Percentiles rank a stretch among this genome's conserved stretches.
Evolutionary conservation across 345 rosid species (phyloP).

Genomic region (Rubroshorea leprosula): DNA sequence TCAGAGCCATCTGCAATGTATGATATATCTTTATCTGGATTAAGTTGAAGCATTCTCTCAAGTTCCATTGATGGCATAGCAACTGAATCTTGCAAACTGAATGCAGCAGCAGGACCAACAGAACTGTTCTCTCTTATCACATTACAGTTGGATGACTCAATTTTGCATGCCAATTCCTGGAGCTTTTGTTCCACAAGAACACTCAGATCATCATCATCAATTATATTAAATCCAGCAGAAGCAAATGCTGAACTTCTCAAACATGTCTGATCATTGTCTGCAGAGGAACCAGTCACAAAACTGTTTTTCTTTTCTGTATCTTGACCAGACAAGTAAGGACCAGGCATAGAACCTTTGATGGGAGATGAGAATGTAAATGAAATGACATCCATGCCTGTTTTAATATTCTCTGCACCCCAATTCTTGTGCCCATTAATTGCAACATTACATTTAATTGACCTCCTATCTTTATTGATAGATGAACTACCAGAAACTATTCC

Average conservation of each 20-base stretch:
- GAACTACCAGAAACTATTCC: conserved; percentile 28
- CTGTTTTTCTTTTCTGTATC: conserved; percentile 22
- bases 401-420: conserved; percentile 22
- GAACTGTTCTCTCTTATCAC: conserved; percentile 37
- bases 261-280: conserved; percentile 18
- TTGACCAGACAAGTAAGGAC: conserved; percentile 27
- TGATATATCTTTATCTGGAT: conserved; percentile 23
- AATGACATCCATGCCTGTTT: conserved; percentile 63
- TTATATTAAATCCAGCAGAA: conserved; percentile 37
- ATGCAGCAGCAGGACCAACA: conserved; percentile 27
- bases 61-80: conserved; percentile 26
- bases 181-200: conserved; percentile 71
- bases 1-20: conserved; percentile 29
- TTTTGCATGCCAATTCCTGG: conserved; percentile 51
- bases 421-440: conserved; percentile 33
- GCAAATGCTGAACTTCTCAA: conserved; percentile 23
- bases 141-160: conserved; percentile 49
- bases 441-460: conserved; percentile 37
- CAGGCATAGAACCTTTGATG: conserved; percentile 36
- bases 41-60: conserved; percentile 31
- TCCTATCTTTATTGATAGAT: conserved; percentile 30
- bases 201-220: conserved; percentile 53
- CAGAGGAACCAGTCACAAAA: conserved; percentile 16
- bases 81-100: conserved; percentile 29
- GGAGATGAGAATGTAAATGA: conserved; percentile 89